Conservation (phyloP, 2,329 filamentous ascomycete genomes). For the Penicillium vulpinum region DNA sequence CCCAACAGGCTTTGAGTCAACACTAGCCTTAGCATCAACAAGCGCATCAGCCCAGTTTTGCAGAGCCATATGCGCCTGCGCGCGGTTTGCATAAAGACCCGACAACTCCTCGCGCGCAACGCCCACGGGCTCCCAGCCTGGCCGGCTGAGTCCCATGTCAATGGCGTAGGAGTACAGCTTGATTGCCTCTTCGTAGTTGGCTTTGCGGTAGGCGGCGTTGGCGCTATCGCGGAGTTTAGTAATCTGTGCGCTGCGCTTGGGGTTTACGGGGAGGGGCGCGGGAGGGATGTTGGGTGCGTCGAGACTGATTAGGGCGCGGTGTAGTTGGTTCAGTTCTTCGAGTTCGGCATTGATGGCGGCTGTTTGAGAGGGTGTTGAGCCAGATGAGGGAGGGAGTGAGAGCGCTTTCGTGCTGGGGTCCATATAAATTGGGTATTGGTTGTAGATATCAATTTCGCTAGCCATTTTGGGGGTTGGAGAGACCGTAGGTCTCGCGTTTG, state of each 20-base stretch:
- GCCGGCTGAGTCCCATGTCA: constrained; percentile 80
- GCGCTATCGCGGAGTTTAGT: constrained; percentile 87
- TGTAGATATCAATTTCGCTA: constrained; percentile 57
- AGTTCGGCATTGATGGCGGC: constrained; percentile 65
- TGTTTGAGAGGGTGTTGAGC: constrained; percentile 45
- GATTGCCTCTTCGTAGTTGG: constrained; percentile 70
- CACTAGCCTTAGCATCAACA: constrained; percentile 83
- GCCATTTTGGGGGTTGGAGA: constrained; percentile 24
- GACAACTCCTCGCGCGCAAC: constrained; percentile 83
- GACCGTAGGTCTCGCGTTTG: constrained; percentile 3
- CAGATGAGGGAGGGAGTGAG: constrained; percentile 49
- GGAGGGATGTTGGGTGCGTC: constrained; percentile 70
- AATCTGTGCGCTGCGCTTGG: constrained; percentile 84
- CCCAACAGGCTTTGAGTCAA: constrained; percentile 80
- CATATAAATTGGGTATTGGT: constrained; percentile 75
- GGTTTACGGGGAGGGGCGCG: constrained; percentile 86
- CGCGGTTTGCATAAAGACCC: constrained; percentile 78
- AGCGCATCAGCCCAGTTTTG: constrained; percentile 80
- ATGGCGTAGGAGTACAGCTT: constrained; percentile 82
- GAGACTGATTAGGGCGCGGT: constrained; percentile 68
- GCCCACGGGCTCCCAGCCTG: constrained; percentile 82
- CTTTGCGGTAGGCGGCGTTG: constrained; percentile 79
- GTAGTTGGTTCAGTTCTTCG: constrained; percentile 72
- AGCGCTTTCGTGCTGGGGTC: constrained; percentile 81
- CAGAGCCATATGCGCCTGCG: constrained; percentile 81